Evolutionary conservation across 768 basidiomycete species (phyloP).

Genomic region (Postia placenta): DNA sequence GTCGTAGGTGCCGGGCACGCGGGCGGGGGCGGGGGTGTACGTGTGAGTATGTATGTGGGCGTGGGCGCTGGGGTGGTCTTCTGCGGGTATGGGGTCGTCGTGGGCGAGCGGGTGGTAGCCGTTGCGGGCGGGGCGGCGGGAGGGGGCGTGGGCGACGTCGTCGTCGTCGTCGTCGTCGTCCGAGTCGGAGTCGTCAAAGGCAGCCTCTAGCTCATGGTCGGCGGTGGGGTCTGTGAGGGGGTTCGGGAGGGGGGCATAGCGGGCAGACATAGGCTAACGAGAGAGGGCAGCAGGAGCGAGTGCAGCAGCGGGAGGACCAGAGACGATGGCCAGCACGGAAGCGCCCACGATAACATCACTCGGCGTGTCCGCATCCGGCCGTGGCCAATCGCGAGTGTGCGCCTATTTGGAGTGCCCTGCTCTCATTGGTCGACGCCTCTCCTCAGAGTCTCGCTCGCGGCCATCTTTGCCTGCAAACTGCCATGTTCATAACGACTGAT

Average conservation of each 20-base stretch:
- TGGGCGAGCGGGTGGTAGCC: conserved; percentile 18
- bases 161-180: conserved; percentile 36
- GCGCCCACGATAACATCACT: no score
- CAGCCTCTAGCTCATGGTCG: conserved; percentile 73
- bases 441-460: no score
- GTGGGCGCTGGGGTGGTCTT: conserved; percentile 12
- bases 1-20: conserved; percentile 48
- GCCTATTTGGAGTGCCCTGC: no score
- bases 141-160: conserved; percentile 35
- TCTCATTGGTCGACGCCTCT: no score
- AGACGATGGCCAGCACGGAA: no score
- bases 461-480: no score
- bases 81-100: conserved; percentile 11
- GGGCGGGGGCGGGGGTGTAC: conserved; percentile 1
- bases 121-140: conserved; percentile 20
- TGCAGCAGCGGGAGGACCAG: no score
- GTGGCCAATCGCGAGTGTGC: no score
- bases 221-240: conserved; percentile 42
- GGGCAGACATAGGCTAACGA: conserved; percentile 36
- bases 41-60: no score
- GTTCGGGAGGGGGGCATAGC: conserved; percentile 67
- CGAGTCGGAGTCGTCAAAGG: conserved; percentile 76
- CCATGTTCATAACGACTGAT: no score
- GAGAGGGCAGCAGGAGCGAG: no score
- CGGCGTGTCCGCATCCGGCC: no score